These are phyloP conservation scores for Scleroderma citrinum DNA, from an alignment of 768 basidiomycete genomes.

Conservation along the genomic window DNA sequence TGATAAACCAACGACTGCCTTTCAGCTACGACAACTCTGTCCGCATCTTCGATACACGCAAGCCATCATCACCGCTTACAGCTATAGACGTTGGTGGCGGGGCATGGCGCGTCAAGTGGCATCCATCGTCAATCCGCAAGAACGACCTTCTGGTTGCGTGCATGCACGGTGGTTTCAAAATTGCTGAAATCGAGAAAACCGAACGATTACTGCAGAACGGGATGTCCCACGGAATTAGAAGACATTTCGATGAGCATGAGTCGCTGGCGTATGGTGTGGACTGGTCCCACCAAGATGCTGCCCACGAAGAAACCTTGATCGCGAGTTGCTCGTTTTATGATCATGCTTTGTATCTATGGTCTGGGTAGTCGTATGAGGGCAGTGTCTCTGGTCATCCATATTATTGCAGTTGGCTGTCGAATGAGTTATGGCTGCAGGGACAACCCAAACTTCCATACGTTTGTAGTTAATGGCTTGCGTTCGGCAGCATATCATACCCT, in stretches of 20 bases:
- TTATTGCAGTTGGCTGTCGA: no score
- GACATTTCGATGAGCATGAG: slow-evolving; percentile 67
- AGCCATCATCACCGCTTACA: slow-evolving; percentile 49
- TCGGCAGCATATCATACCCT: no score
- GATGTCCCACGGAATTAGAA: slow-evolving; percentile 35
- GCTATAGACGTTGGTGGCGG: slow-evolving; percentile 79
- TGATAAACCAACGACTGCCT: background rate
- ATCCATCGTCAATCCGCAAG: slow-evolving; percentile 62
- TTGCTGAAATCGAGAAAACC: slow-evolving; percentile 36
- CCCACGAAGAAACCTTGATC: slow-evolving; percentile 44
- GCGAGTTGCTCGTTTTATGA: slow-evolving; percentile 97
- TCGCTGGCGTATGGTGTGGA: slow-evolving; percentile 91
- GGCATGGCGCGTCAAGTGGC: slow-evolving; percentile 96
- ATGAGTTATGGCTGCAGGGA: no score
- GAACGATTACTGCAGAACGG: slow-evolving; percentile 7
- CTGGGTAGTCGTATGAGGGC: slow-evolving; percentile 44
- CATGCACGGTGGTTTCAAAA: slow-evolving; percentile 97
- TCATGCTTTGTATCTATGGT: slow-evolving; percentile 77
- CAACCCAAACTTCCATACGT: no score
- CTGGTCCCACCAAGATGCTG: slow-evolving; percentile 52
- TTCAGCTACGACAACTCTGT: slow-evolving; percentile 79
- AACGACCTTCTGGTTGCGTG: slow-evolving; percentile 85
- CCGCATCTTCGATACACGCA: slow-evolving; percentile 77
- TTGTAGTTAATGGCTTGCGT: no score
- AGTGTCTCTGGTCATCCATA: no score